These are phyloP conservation scores for Mangifera indica DNA, from an alignment of 345 rosid genomes.

Conservation along the genomic window DNA sequence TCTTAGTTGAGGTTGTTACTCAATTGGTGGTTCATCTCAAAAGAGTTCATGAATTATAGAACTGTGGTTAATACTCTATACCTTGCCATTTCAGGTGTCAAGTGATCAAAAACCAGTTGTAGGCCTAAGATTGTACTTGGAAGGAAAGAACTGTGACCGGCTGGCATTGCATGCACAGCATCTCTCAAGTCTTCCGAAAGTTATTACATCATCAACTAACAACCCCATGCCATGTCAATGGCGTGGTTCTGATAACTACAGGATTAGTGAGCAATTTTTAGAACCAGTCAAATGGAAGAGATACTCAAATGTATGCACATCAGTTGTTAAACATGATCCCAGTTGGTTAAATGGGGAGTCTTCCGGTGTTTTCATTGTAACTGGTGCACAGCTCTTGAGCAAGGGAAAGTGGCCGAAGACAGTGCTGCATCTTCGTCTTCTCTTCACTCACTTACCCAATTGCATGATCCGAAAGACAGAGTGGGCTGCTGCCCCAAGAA, in stretches of 20 bases:
- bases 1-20: background rate
- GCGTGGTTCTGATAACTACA: slow-evolving; percentile 63
- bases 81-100: slow-evolving; percentile 43
- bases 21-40: background rate
- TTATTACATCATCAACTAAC: slow-evolving; percentile 36
- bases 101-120: slow-evolving; percentile 62
- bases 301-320: slow-evolving; percentile 65
- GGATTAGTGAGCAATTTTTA: slow-evolving; percentile 39
- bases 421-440: slow-evolving; percentile 59
- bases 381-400: slow-evolving; percentile 62
- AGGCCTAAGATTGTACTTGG: slow-evolving; percentile 63
- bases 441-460: slow-evolving; percentile 51
- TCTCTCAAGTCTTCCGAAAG: slow-evolving; percentile 62
- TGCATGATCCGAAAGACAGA: slow-evolving; percentile 51
- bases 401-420: slow-evolving; percentile 69
- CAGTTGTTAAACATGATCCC: slow-evolving; percentile 53
- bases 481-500: slow-evolving; percentile 55
- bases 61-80: slow-evolving; percentile 4
- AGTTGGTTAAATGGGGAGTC: slow-evolving; percentile 48
- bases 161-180: slow-evolving; percentile 65
- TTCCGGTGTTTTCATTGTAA: slow-evolving; percentile 55
- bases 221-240: slow-evolving; percentile 38
- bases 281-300: slow-evolving; percentile 69
- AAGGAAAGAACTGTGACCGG: slow-evolving; percentile 65
- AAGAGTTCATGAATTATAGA: background rate